These are phyloP conservation scores for Artemisia argyi DNA, from an alignment of 129 eudicot species.

Conservation along the genomic window DNA sequence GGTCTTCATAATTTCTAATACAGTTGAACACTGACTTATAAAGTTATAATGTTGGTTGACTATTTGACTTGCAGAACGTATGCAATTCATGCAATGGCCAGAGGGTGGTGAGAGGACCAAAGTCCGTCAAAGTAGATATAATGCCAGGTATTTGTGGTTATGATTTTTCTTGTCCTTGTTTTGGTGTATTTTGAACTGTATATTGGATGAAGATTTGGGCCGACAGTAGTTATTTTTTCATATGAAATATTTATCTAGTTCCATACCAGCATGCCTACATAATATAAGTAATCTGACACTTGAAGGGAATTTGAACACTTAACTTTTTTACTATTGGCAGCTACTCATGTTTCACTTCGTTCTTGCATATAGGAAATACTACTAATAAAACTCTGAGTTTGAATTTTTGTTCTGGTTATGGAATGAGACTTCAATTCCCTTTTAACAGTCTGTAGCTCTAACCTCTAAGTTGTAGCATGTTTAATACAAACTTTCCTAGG, in stretches of 20 bases:
- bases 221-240: not conserved
- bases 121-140: constrained; percentile 74
- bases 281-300: constrained; percentile 1
- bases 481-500: not conserved
- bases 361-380: not conserved
- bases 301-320: not conserved
- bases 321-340: not conserved
- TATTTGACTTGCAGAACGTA: constrained; percentile 46
- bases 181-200: constrained; percentile 4
- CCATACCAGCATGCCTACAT: not conserved
- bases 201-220: constrained; percentile 8
- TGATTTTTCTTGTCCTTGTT: constrained; percentile 5
- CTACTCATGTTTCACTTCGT: not conserved
- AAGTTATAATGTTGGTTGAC: not conserved
- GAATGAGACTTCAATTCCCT: not conserved
- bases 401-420: not conserved
- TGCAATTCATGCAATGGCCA: constrained; percentile 86
- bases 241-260: not conserved
- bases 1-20: constrained; percentile 10
- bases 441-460: not conserved
- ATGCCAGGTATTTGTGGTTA: constrained; percentile 61
- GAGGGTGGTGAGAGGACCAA: constrained; percentile 69
- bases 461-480: not conserved
- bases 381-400: not conserved
- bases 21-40: constrained; percentile 15